A percentile compares a stretch with the other conserved stretches of the same genome.
Evolutionary conservation across 2,329 filamentous ascomycete species (phyloP).

Genomic region (Botrytis byssoidea): DNA sequence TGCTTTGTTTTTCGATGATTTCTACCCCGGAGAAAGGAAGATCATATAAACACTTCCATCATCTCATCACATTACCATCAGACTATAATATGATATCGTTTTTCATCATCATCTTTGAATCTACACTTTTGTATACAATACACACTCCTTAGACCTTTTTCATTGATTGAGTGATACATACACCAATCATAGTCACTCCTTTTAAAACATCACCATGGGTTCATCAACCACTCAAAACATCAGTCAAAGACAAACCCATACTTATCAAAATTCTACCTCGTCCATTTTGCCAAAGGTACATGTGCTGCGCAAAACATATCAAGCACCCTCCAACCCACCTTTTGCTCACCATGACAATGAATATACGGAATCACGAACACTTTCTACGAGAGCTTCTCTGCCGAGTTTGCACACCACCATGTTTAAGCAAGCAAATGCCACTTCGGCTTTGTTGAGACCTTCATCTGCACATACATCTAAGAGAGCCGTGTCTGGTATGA

Average conservation of each 20-base stretch:
- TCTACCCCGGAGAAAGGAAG: neutral
- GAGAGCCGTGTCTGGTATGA: constrained; percentile 35
- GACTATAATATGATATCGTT: constrained; percentile 20
- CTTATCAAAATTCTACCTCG: constrained; percentile 5
- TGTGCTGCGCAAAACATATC: constrained; percentile 24
- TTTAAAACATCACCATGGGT: constrained; percentile 18
- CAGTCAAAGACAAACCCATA: constrained; percentile 21
- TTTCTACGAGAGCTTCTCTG: constrained; percentile 18
- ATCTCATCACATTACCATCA: neutral
- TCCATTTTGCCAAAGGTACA: constrained; percentile 19
- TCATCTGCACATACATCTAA: constrained; percentile 19
- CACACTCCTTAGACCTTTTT: neutral
- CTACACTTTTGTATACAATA: neutral
- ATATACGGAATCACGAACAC: constrained; percentile 14
- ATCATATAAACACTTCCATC: constrained; percentile 8
- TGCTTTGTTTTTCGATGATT: constrained; percentile 9
- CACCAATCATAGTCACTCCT: neutral
- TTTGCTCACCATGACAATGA: constrained; percentile 15
- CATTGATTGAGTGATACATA: constrained; percentile 1
- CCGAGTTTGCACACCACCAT: constrained; percentile 21
- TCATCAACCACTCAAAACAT: neutral
- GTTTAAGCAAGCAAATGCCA: constrained; percentile 13
- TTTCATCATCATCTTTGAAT: constrained; percentile 9
- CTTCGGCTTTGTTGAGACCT: neutral
- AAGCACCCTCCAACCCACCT: constrained; percentile 16